Evolutionary conservation across 805 yeast genomes (phyloP).

Genomic region (Candida alai): DNA sequence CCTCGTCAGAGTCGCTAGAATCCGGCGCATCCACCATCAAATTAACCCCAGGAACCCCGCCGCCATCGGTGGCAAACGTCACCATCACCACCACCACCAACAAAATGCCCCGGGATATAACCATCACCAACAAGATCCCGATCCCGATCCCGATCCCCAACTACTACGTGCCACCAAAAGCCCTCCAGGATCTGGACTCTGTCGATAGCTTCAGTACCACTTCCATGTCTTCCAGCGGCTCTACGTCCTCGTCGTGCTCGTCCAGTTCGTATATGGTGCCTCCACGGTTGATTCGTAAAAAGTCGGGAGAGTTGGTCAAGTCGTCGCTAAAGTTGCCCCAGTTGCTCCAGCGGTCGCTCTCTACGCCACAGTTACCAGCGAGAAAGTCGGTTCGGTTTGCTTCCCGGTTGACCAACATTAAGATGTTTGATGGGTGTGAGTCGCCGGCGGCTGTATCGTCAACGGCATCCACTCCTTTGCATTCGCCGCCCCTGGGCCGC

Average conservation of each 20-base stretch:
- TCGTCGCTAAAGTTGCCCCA: conserved; percentile 58
- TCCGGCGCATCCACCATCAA: conserved; percentile 7
- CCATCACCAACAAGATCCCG: neutral
- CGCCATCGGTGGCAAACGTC: conserved; percentile 2
- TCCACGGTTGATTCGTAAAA: conserved; percentile 58
- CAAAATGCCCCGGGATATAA: neutral
- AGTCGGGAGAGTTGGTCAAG: conserved; percentile 81
- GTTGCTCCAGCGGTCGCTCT: conserved; percentile 19
- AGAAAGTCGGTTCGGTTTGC: conserved; percentile 66
- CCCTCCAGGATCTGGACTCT: conserved; percentile 5
- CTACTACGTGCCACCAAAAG: conserved; percentile 9
- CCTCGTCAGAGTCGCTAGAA: conserved; percentile 6
- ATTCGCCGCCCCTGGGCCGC: conserved; percentile 21
- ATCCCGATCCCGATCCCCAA: conserved; percentile 8
- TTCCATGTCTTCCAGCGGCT: neutral
- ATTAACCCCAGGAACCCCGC: conserved; percentile 7
- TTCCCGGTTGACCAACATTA: conserved; percentile 53
- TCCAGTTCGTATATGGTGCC: conserved; percentile 7
- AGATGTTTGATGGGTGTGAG: conserved; percentile 58
- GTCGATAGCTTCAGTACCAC: neutral
- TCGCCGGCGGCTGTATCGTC: conserved; percentile 61
- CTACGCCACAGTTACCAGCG: conserved; percentile 22
- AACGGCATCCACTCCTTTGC: conserved; percentile 47
- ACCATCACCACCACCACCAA: neutral
- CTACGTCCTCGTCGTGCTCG: conserved; percentile 2